Evolutionary conservation across 495 filamentous ascomycete genomes (phyloP), one percentile per base, ranked within the genome.

Genomic region (Emericellopsis terricola): DNA sequence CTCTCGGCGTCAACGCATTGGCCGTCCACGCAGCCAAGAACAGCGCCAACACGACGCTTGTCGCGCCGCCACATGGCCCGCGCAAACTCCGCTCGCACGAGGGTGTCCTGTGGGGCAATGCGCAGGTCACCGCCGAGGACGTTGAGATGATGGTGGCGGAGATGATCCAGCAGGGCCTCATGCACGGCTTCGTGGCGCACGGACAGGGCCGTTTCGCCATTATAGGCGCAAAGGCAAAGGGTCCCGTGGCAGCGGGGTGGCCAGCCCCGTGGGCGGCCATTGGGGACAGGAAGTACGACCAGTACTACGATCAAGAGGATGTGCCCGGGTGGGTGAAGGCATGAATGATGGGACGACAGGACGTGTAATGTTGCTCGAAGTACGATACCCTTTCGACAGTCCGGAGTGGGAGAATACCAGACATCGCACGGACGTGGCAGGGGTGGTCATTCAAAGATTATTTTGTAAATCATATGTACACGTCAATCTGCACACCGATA

Each of bases 121-220:
- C 63, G 28, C 50, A 58, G 27, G 58, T 71, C 10, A 54, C 71
- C 27, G 59, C 76, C 46, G 53, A 67, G 1, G 76, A 77, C 41
- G 62, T 93, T n/a, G 89, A 94, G 53, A 70, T 65, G 2, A 72
- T 83, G 3, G 60, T 91, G 8, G 68, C 79, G 1, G 78, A 76
- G 1, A 59, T 94, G 5, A 65, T 92, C 11, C 73, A 76, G 18
- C 82, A 92, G 50, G 78, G 76, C 6, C 59, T 94, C n/a, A 64
- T 94, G 33, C 73, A 76, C 37, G 89, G 89, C 4, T 97, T 86
- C 42, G 65, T 94, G 15, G 80, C 80, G 8, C 80, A 89, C 43
- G 58, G 65, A 20, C 73, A 74, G 42, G 65, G 62, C 18, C 71
- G 73, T 14, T 91, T 92, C 40, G 85, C 83, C 3, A 77, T 94